Percentiles rank a stretch among this genome's conserved stretches.
phyloP scores from a whole-genome alignment of 345 rosid genomes.

The Salix suchowensis region DNA sequence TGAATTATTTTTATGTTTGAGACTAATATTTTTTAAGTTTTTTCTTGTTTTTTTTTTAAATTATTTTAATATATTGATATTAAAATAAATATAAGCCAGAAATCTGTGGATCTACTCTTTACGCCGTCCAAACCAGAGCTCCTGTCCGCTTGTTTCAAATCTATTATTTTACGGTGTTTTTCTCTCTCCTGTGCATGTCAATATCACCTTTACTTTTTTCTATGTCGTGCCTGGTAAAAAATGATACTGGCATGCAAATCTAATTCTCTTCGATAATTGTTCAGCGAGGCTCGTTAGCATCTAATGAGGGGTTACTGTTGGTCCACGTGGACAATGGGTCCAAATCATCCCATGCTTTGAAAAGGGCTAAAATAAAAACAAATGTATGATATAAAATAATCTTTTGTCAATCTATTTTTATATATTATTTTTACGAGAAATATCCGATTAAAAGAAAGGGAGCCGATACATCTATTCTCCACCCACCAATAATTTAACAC shows the following conservation, averaged over 20 bases:
- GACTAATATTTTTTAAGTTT: too few species aligned
- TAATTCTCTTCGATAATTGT: background rate
- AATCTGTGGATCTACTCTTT: too few species aligned
- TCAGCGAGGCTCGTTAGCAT: constrained; percentile 7
- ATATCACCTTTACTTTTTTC: background rate
- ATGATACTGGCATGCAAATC: constrained; percentile 9
- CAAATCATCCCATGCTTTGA: background rate
- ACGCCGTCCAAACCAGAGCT: too few species aligned
- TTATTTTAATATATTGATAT: too few species aligned
- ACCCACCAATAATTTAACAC: background rate
- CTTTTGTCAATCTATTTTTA: background rate
- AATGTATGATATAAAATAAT: background rate
- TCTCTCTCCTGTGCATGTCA: background rate
- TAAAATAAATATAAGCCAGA: too few species aligned
- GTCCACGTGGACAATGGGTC: constrained; percentile 9
- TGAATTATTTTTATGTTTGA: too few species aligned
- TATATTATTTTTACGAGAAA: too few species aligned
- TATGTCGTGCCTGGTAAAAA: background rate
- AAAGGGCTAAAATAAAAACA: background rate
- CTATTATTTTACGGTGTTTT: background rate
- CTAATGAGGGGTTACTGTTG: background rate
- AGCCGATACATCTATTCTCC: background rate
- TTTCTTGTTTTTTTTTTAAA: too few species aligned
- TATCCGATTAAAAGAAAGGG: too few species aligned
- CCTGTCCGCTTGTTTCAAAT: too few species aligned